Evolutionary conservation across 148 eudicot species (phyloP).

Genomic region (Rhododendron ovatum): DNA sequence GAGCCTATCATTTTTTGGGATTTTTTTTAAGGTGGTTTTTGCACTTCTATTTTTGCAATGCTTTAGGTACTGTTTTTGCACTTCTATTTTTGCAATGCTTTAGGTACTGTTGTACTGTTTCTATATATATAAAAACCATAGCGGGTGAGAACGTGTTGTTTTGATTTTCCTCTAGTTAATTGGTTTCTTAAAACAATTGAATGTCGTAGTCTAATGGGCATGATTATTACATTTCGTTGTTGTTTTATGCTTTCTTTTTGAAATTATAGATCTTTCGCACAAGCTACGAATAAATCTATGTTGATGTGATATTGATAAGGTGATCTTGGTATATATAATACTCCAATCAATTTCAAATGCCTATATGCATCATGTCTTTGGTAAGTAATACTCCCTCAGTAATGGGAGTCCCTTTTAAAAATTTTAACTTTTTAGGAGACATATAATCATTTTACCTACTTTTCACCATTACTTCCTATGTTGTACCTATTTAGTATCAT

Average conservation of each 20-base stretch:
- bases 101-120: too few relatives aligned
- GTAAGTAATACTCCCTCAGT: background rate
- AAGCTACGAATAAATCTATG: background rate
- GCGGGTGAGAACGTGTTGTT: background rate
- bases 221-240: background rate
- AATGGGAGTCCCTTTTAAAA: too few relatives aligned
- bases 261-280: background rate
- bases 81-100: too few relatives aligned
- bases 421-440: too few relatives aligned
- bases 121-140: background rate
- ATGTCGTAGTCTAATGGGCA: background rate
- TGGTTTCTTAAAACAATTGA: background rate
- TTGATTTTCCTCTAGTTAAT: background rate
- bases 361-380: background rate
- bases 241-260: background rate
- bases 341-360: background rate
- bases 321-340: too few relatives aligned
- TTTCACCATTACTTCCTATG: too few relatives aligned
- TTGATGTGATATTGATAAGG: background rate
- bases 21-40: background rate
- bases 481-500: too few relatives aligned
- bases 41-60: too few relatives aligned
- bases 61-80: too few relatives aligned
- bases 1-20: background rate
- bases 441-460: too few relatives aligned